Conservation (phyloP, 2,329 filamentous ascomycete genomes). For the Penicillium sp. region DNA sequence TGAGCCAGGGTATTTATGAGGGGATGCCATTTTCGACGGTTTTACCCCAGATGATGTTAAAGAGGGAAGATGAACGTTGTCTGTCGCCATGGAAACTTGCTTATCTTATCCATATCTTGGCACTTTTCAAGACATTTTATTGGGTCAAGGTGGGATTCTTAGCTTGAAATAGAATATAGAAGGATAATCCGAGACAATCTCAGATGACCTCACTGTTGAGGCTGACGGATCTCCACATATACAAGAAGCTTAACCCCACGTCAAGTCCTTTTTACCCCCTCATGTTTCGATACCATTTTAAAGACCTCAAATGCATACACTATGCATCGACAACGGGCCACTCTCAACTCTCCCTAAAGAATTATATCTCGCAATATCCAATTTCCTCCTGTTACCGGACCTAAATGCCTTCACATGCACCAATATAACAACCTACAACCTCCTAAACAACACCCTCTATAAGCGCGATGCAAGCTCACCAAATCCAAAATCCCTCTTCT, state of each 20-base stretch:
- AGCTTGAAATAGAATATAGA: not conserved
- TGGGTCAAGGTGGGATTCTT: not conserved
- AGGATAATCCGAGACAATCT: not conserved
- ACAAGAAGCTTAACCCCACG: not conserved
- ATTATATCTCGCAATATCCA: slow-evolving; percentile 16
- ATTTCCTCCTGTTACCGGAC: slow-evolving; percentile 11
- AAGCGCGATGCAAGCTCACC: slow-evolving; percentile 9
- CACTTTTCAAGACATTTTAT: not conserved
- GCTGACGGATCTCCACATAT: not conserved
- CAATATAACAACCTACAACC: slow-evolving; percentile 10
- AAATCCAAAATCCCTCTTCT: slow-evolving; percentile 15
- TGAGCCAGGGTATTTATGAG: slow-evolving; percentile 17
- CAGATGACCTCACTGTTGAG: not conserved
- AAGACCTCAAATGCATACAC: slow-evolving; percentile 4
- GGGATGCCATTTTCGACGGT: slow-evolving; percentile 24
- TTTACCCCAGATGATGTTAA: slow-evolving; percentile 14
- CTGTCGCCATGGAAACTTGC: slow-evolving; percentile 8
- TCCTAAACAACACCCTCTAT: slow-evolving; percentile 20
- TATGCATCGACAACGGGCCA: not conserved
- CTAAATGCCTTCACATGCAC: slow-evolving; percentile 18
- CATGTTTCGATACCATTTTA: not conserved
- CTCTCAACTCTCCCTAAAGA: slow-evolving; percentile 14
- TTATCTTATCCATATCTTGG: slow-evolving; percentile 7
- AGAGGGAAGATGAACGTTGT: not conserved
- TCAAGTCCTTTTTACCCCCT: not conserved